phyloP scores from a whole-genome alignment of 495 filamentous ascomycete species.

The Penicillium parvum region DNA sequence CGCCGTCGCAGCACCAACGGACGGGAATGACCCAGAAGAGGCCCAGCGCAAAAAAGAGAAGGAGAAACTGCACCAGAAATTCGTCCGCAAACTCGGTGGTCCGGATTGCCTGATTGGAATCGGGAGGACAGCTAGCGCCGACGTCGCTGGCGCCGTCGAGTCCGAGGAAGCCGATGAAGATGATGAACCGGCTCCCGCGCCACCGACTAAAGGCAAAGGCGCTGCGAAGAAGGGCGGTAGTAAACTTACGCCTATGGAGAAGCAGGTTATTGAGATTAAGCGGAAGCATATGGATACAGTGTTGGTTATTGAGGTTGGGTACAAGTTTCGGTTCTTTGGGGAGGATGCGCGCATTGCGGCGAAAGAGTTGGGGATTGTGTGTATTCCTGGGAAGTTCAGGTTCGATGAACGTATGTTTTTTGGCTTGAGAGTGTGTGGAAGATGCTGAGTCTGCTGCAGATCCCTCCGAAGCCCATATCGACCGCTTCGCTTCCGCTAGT shows the following conservation, averaged over 20 bases:
- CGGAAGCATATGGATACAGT: slow-evolving; percentile 84
- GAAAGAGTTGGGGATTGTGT: slow-evolving; percentile 91
- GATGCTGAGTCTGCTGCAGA: slow-evolving; percentile 31
- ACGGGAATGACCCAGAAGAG: slow-evolving; percentile 45
- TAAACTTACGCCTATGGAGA: slow-evolving; percentile 93
- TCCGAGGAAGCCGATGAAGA: slow-evolving; percentile 50
- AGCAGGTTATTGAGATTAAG: slow-evolving; percentile 91
- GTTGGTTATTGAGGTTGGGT: slow-evolving; percentile 89
- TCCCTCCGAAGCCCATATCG: slow-evolving; percentile 87
- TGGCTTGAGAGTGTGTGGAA: slow-evolving; percentile 10
- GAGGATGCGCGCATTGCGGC: slow-evolving; percentile 89
- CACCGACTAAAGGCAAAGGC: slow-evolving; percentile 50
- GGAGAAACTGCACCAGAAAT: slow-evolving; percentile 75
- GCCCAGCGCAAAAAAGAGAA: slow-evolving; percentile 45
- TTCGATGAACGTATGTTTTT: slow-evolving; percentile 73
- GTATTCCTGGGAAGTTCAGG: slow-evolving; percentile 90
- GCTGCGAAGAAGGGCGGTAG: slow-evolving; percentile 57
- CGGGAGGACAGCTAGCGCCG: slow-evolving; percentile 52
- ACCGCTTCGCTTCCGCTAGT: slow-evolving; percentile 91
- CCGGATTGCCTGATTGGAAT: slow-evolving; percentile 74
- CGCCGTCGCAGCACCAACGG: slow-evolving; percentile 5
- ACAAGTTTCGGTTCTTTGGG: slow-evolving; percentile 98
- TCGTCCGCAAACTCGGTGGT: slow-evolving; percentile 82
- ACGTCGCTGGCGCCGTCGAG: slow-evolving; percentile 51
- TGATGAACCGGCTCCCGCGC: slow-evolving; percentile 45